These are phyloP conservation scores for Eimeria praecox DNA, from an alignment of 169 alveolate genomes.

Conservation along the genomic window DNA sequence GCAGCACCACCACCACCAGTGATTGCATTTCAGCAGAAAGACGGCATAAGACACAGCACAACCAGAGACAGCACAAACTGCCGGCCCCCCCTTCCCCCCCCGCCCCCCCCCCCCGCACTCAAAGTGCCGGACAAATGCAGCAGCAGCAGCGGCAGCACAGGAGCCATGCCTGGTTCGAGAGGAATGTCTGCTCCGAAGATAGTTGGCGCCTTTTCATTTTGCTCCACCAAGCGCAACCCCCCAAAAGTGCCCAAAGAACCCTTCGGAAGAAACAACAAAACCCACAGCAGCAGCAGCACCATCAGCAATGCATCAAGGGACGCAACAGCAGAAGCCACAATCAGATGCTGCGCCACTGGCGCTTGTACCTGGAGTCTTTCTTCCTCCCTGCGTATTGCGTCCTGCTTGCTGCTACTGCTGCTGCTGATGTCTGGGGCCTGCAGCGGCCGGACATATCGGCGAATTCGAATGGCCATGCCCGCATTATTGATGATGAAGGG, in stretches of 20 bases:
- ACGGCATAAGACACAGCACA: neutral
- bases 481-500: slow-evolving; percentile 89
- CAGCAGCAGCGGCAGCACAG: slow-evolving; percentile 14
- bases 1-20: neutral
- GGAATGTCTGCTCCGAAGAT: slow-evolving; percentile 13
- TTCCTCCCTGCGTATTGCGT: slow-evolving; percentile 36
- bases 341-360: neutral
- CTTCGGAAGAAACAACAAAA: slow-evolving; percentile 18
- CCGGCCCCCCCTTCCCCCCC: too few relatives aligned
- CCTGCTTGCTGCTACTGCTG: slow-evolving; percentile 13
- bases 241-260: slow-evolving; percentile 83
- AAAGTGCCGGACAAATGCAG: neutral
- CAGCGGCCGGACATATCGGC: slow-evolving; percentile 85
- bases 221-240: slow-evolving; percentile 75
- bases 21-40: neutral
- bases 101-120: neutral
- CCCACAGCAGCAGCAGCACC: slow-evolving; percentile 13
- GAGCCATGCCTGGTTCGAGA: slow-evolving; percentile 73
- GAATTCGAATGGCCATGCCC: slow-evolving; percentile 92
- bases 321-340: neutral
- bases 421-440: slow-evolving; percentile 34
- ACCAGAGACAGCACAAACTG: neutral
- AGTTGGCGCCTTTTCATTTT: slow-evolving; percentile 46
- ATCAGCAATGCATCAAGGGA: neutral
- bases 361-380: slow-evolving; percentile 48